Evolutionary conservation across 805 yeast genomes (phyloP).

Genomic region (Hanseniaspora thailandica): DNA sequence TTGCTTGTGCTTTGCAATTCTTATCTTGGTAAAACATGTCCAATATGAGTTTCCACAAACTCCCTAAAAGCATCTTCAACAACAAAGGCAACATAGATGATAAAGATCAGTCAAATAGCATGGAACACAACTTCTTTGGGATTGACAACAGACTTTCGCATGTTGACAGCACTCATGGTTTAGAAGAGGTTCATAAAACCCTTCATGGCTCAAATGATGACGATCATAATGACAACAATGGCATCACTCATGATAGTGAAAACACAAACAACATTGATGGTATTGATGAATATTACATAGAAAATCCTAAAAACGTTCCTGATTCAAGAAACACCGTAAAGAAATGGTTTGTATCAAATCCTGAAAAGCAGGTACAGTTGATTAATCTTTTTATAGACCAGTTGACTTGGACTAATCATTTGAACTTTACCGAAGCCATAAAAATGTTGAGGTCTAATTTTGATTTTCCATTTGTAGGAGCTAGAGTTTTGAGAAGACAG

Average conservation of each 20-base stretch:
- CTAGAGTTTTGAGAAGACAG: constrained; percentile 12
- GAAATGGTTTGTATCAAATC: constrained; percentile 14
- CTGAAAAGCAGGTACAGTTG: constrained; percentile 8
- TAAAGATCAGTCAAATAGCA: not conserved
- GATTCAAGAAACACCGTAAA: constrained; percentile 11
- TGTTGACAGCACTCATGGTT: not conserved
- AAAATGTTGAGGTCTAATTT: constrained; percentile 13
- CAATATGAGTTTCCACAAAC: not conserved
- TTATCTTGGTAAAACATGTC: too few relatives aligned
- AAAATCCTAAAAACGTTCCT: not conserved
- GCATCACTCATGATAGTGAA: not conserved
- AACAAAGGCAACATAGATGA: not conserved
- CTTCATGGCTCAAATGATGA: not conserved
- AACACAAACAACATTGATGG: not conserved
- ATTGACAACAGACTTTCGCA: not conserved
- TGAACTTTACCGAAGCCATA: constrained; percentile 15
- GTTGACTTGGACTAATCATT: constrained; percentile 15
- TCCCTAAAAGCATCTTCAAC: not conserved
- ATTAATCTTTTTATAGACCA: constrained; percentile 15
- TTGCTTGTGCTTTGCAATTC: too few relatives aligned
- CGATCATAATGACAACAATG: not conserved
- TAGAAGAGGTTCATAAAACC: not conserved
- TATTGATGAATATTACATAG: not conserved
- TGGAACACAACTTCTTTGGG: not conserved
- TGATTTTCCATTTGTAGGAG: constrained; percentile 13